These are phyloP conservation scores for Amauroascus verrucosus DNA, from an alignment of 2,329 filamentous ascomycete species.

Conservation along the genomic window DNA sequence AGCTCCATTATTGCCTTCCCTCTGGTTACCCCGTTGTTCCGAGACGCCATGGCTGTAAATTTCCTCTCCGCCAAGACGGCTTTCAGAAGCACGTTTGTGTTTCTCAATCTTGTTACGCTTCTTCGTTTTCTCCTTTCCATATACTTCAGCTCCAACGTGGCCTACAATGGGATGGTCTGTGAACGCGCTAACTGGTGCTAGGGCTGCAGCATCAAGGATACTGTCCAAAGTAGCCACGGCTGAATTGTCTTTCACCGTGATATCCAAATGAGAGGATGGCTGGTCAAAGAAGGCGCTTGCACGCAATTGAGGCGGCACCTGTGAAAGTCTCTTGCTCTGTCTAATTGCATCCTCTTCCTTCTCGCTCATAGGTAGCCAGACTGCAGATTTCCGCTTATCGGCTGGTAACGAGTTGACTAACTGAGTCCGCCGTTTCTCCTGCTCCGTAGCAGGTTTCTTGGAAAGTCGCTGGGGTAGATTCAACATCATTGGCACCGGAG, in stretches of 20 bases:
- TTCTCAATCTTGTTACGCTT: slow-evolving; percentile 25
- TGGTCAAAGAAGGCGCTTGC: slow-evolving; percentile 86
- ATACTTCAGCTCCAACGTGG: slow-evolving; percentile 62
- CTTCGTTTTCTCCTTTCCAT: slow-evolving; percentile 43
- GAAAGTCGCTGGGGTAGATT: slow-evolving; percentile 85
- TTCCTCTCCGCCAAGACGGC: neutral
- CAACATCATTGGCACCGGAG: slow-evolving; percentile 84
- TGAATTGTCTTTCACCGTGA: slow-evolving; percentile 60
- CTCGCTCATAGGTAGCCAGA: slow-evolving; percentile 32
- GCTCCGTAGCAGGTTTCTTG: slow-evolving; percentile 54
- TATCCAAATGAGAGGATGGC: slow-evolving; percentile 47
- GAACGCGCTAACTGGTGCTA: slow-evolving; percentile 80
- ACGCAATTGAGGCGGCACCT: slow-evolving; percentile 70
- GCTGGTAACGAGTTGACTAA: slow-evolving; percentile 54
- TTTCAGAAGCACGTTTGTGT: slow-evolving; percentile 12
- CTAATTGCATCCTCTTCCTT: slow-evolving; percentile 16
- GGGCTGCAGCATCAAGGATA: slow-evolving; percentile 80
- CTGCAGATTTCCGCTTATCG: slow-evolving; percentile 44
- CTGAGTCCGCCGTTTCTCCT: slow-evolving; percentile 63
- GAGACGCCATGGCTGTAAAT: slow-evolving; percentile 18
- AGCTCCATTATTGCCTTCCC: slow-evolving; percentile 20
- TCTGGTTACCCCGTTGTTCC: slow-evolving; percentile 7
- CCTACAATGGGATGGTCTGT: slow-evolving; percentile 80
- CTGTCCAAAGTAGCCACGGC: slow-evolving; percentile 81
- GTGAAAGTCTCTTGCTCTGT: slow-evolving; percentile 26